These are phyloP conservation scores for Kwoniella dejecticola DNA, from an alignment of 768 basidiomycete species.

Conservation along the genomic window DNA sequence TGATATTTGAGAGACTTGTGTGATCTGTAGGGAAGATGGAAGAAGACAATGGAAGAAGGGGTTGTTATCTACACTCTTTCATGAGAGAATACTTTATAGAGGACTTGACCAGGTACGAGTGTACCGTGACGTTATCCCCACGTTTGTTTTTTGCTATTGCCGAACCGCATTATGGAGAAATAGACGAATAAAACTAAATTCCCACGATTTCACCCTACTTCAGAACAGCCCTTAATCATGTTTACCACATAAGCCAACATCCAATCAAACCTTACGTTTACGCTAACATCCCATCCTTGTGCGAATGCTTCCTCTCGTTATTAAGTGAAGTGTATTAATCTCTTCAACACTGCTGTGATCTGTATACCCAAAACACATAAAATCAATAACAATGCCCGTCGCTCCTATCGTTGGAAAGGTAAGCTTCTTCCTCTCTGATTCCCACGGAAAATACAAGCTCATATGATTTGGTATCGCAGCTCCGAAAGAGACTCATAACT, in stretches of 20 bases:
- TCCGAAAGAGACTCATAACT: slow-evolving; percentile 30
- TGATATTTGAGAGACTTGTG: too few species aligned
- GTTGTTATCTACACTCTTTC: neutral
- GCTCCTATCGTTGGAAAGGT: slow-evolving; percentile 31
- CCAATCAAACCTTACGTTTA: slow-evolving; percentile 25
- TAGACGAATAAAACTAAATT: neutral
- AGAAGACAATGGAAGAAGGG: too few species aligned
- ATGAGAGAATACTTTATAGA: neutral
- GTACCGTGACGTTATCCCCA: neutral
- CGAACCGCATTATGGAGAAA: neutral
- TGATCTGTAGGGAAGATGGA: too few species aligned
- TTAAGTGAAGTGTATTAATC: neutral
- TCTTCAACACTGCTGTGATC: neutral
- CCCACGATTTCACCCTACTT: slow-evolving; percentile 11
- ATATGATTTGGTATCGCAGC: slow-evolving; percentile 1
- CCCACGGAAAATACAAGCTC: neutral
- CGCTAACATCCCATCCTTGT: slow-evolving; percentile 3
- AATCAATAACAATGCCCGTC: slow-evolving; percentile 23
- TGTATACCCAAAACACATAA: slow-evolving; percentile 1
- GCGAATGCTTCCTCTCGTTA: neutral
- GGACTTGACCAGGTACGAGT: neutral
- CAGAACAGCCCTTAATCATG: too few species aligned
- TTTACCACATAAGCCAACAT: neutral
- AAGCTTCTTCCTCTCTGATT: neutral
- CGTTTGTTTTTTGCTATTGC: neutral